Conservation (phyloP, 2,329 filamentous ascomycete genomes). For the Davidsoniella australis region DNA sequence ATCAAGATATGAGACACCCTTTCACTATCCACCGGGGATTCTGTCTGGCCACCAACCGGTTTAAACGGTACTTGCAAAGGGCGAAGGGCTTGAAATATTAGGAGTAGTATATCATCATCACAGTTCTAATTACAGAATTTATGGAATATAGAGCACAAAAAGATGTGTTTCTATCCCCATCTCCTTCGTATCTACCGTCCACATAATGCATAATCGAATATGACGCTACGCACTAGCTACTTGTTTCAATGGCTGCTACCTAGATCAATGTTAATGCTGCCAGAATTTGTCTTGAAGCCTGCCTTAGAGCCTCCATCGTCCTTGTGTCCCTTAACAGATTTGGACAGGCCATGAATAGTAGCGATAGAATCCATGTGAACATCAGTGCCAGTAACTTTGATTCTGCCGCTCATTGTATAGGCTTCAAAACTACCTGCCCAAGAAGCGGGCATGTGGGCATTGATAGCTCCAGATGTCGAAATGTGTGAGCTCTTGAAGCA, state of each 20-base stretch:
- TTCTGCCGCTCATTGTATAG: background rate
- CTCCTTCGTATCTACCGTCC: too few relatives aligned
- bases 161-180: too few relatives aligned
- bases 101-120: too few relatives aligned
- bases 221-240: too few relatives aligned
- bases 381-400: background rate
- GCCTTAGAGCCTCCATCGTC: background rate
- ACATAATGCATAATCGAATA: too few relatives aligned
- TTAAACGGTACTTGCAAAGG: too few relatives aligned
- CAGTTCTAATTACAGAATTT: too few relatives aligned
- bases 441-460: background rate
- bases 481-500: constrained; percentile 6
- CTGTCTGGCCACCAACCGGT: too few relatives aligned
- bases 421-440: constrained; percentile 1
- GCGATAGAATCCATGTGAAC: background rate
- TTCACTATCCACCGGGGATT: too few relatives aligned
- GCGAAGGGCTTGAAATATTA: too few relatives aligned
- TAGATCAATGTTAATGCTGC: constrained; percentile 1
- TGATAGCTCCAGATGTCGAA: background rate
- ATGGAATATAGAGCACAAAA: too few relatives aligned
- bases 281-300: background rate
- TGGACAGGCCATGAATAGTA: background rate
- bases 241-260: background rate
- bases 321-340: constrained; percentile 2
- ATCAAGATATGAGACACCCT: too few relatives aligned